A percentile compares a stretch with the other conserved stretches of the same genome.
Evolutionary conservation across 352 stramenopile genomes (phyloP).

Genomic region (Phytopythium chamaehyphon): DNA sequence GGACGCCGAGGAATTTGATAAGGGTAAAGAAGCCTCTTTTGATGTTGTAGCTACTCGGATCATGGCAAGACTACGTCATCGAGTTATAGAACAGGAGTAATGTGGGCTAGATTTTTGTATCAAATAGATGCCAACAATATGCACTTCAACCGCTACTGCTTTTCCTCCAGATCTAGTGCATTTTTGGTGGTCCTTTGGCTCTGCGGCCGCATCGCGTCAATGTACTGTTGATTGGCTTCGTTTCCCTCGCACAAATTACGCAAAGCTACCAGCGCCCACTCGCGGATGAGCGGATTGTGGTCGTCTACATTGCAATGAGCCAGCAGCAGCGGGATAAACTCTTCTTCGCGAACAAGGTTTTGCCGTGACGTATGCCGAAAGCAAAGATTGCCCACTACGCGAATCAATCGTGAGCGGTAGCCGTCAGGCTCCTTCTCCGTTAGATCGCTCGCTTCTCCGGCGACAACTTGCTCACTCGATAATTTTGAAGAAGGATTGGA

Average conservation of each 20-base stretch:
- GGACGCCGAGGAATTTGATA: too few species aligned
- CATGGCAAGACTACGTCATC: neutral
- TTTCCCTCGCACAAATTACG: conserved; percentile 88
- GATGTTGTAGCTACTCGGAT: too few species aligned
- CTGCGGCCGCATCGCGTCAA: conserved; percentile 62
- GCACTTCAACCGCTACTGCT: neutral
- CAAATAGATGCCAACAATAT: neutral
- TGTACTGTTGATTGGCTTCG: conserved; percentile 64
- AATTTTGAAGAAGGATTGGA: conserved; percentile 7
- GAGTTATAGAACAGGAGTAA: conserved; percentile 8
- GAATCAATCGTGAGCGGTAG: conserved; percentile 76
- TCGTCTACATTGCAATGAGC: conserved; percentile 91
- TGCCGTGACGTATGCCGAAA: conserved; percentile 66
- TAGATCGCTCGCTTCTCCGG: too few species aligned
- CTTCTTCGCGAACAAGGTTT: conserved; percentile 70
- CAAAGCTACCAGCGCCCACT: conserved; percentile 87
- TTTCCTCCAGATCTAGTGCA: conserved; percentile 20
- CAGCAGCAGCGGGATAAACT: conserved; percentile 77
- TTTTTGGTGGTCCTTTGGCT: conserved; percentile 22
- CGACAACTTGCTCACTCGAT: neutral
- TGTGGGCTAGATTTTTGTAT: too few species aligned
- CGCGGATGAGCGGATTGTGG: conserved; percentile 80
- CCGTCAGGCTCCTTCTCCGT: conserved; percentile 51
- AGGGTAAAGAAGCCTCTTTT: too few species aligned
- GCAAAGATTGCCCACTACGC: conserved; percentile 78